These are phyloP conservation scores for Exophiala aquamarina DNA, from an alignment of 2,329 filamentous ascomycete genomes.

Conservation along the genomic window DNA sequence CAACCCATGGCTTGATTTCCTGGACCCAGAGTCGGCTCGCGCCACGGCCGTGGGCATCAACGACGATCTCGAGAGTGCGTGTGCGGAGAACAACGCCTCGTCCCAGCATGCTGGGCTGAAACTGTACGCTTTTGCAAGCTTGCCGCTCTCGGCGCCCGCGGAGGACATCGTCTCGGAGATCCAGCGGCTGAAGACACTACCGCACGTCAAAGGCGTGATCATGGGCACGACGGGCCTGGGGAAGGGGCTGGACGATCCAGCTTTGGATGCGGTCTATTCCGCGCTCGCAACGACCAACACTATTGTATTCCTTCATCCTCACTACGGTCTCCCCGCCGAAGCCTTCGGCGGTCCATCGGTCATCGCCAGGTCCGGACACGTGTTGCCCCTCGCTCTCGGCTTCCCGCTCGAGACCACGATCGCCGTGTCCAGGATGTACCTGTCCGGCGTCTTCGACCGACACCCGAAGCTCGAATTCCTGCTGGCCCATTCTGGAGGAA, in stretches of 20 bases:
- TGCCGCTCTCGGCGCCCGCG: slow-evolving; percentile 71
- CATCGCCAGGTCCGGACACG: slow-evolving; percentile 75
- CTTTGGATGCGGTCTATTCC: slow-evolving; percentile 69
- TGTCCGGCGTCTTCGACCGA: slow-evolving; percentile 81
- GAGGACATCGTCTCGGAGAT: slow-evolving; percentile 66
- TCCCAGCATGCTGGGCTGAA: slow-evolving; percentile 37
- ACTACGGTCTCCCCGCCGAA: slow-evolving; percentile 79
- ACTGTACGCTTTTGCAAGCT: slow-evolving; percentile 78
- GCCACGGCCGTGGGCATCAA: slow-evolving; percentile 69
- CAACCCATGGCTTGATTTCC: slow-evolving; percentile 92
- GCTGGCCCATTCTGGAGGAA: slow-evolving; percentile 84
- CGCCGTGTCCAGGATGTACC: slow-evolving; percentile 79
- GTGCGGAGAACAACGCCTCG: slow-evolving; percentile 47
- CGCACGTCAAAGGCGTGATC: slow-evolving; percentile 78
- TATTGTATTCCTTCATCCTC: slow-evolving; percentile 82
- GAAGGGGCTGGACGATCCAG: slow-evolving; percentile 74
- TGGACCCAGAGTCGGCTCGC: slow-evolving; percentile 61
- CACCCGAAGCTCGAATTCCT: slow-evolving; percentile 70
- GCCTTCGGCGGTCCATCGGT: slow-evolving; percentile 78
- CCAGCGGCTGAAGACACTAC: slow-evolving; percentile 58
- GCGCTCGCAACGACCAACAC: slow-evolving; percentile 65
- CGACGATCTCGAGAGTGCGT: slow-evolving; percentile 72
- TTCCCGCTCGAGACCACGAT: slow-evolving; percentile 94
- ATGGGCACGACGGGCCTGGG: slow-evolving; percentile 83
- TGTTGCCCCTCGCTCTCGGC: slow-evolving; percentile 79